A percentile compares a stretch with the other conserved stretches of the same genome.
These are phyloP conservation scores for Cryphonectria naterciae DNA, from an alignment of 2,329 filamentous ascomycete species.

Conservation along the genomic window DNA sequence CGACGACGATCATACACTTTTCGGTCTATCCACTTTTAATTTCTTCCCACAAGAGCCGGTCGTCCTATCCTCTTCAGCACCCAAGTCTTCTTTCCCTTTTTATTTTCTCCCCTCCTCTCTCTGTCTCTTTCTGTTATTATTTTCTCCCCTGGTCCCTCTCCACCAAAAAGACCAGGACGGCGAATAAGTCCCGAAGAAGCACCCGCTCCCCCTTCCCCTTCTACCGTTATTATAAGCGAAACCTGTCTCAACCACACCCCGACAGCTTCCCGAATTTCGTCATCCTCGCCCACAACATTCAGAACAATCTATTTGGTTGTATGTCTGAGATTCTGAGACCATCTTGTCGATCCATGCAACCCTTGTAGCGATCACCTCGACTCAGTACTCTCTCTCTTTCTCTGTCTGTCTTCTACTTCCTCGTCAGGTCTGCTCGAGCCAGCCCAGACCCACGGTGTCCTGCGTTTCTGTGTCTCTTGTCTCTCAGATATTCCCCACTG, in stretches of 20 bases:
- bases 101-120: not conserved
- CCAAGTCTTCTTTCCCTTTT: not conserved
- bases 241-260: slow-evolving; percentile 23
- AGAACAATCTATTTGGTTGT: slow-evolving; percentile 14
- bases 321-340: slow-evolving; percentile 28
- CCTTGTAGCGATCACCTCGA: slow-evolving; percentile 4
- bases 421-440: not conserved
- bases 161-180: not conserved
- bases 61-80: not conserved
- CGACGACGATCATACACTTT: not conserved
- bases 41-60: not conserved
- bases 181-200: not conserved
- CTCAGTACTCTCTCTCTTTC: not conserved
- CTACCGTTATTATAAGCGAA: slow-evolving; percentile 14
- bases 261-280: slow-evolving; percentile 12
- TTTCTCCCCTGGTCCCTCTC: not conserved
- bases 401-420: not conserved
- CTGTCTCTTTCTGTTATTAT: not conserved
- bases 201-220: not conserved
- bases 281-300: slow-evolving; percentile 23
- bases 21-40: not conserved
- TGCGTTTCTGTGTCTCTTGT: too few species aligned
- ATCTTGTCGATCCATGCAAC: not conserved
- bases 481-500: not conserved
- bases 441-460: not conserved